Evolutionary conservation across 2,329 filamentous ascomycete genomes (phyloP).

Genomic region (Alternaria ventricosa): DNA sequence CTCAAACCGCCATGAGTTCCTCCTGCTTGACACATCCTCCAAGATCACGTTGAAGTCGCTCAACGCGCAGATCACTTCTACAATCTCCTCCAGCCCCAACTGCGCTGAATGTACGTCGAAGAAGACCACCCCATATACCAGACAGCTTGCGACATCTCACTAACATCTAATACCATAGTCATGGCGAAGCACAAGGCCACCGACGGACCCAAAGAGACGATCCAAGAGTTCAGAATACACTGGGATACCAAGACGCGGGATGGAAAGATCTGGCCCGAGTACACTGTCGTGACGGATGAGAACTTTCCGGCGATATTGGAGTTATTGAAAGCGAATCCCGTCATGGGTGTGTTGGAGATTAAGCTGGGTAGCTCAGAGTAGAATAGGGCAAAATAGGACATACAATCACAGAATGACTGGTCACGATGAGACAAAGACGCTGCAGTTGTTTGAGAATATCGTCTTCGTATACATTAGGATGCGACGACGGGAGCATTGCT

Average conservation of each 20-base stretch:
- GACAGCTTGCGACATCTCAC: neutral
- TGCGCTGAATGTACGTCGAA: slow-evolving; percentile 36
- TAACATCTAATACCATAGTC: slow-evolving; percentile 20
- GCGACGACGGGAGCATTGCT: neutral
- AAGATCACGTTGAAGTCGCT: slow-evolving; percentile 38
- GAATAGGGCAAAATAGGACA: neutral
- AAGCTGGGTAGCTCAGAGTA: slow-evolving; percentile 32
- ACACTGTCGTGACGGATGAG: slow-evolving; percentile 41
- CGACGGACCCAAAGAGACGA: slow-evolving; percentile 28
- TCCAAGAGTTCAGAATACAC: slow-evolving; percentile 40
- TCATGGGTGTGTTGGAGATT: slow-evolving; percentile 42
- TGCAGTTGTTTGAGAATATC: neutral
- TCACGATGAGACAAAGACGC: neutral
- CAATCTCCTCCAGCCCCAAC: slow-evolving; percentile 34
- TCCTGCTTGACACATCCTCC: slow-evolving; percentile 30
- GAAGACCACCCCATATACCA: neutral
- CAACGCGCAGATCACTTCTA: slow-evolving; percentile 38
- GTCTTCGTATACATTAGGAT: neutral
- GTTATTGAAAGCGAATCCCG: slow-evolving; percentile 31
- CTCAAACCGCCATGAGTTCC: slow-evolving; percentile 42
- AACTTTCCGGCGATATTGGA: slow-evolving; percentile 39
- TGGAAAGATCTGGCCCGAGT: slow-evolving; percentile 43
- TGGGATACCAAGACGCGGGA: slow-evolving; percentile 40
- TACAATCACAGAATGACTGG: neutral
- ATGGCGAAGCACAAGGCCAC: slow-evolving; percentile 41